Conservation (phyloP, 2,329 filamentous ascomycete genomes). For the Didymella lethalis region DNA sequence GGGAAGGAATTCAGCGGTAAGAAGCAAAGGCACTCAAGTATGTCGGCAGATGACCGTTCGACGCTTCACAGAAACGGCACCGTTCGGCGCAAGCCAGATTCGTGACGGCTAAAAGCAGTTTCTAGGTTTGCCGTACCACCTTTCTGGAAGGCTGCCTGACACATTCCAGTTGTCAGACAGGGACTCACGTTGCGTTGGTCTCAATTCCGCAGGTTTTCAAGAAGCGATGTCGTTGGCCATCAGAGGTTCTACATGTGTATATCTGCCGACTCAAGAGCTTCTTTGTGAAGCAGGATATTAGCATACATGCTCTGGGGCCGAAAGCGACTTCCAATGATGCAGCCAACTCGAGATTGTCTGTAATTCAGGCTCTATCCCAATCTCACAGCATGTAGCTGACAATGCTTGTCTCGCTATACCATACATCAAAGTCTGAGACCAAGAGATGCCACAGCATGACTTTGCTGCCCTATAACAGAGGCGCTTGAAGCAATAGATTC, state of each 20-base stretch:
- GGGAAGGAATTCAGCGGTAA: not conserved
- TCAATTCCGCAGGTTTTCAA: not conserved
- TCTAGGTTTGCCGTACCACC: slow-evolving; percentile 6
- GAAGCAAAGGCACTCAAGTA: slow-evolving; percentile 10
- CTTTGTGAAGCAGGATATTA: too few relatives aligned
- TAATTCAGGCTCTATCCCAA: not conserved
- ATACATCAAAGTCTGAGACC: not conserved
- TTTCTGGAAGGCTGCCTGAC: slow-evolving; percentile 12
- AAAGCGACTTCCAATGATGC: too few relatives aligned
- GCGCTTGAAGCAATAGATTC: not conserved
- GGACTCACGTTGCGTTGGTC: not conserved
- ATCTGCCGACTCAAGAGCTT: not conserved
- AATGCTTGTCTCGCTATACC: too few relatives aligned
- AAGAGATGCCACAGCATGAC: not conserved
- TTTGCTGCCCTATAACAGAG: not conserved
- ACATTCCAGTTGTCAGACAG: not conserved
- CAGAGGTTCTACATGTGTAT: not conserved
- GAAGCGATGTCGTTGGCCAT: not conserved
- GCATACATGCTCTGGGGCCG: not conserved
- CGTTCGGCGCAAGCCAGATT: slow-evolving; percentile 12
- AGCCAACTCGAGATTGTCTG: not conserved
- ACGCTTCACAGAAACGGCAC: slow-evolving; percentile 9
- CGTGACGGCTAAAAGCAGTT: not conserved
- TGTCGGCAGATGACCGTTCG: slow-evolving; percentile 2
- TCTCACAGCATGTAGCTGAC: not conserved